These are phyloP conservation scores for Aspergillus amoenus DNA, from an alignment of 2,329 filamentous ascomycete genomes.

Conservation along the genomic window DNA sequence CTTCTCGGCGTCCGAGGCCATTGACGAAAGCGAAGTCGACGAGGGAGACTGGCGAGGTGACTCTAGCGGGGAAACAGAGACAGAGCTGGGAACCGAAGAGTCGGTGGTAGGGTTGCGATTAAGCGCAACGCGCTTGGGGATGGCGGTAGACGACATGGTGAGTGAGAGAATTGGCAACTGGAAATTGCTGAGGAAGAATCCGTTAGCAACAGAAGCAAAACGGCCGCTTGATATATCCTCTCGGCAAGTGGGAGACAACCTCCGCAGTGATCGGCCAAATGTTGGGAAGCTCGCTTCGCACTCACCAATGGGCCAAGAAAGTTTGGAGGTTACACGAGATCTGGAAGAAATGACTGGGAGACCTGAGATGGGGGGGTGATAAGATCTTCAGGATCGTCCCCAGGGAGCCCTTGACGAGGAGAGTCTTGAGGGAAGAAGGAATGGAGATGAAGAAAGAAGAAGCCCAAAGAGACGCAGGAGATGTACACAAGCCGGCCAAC, in stretches of 20 bases:
- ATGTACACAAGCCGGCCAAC: background rate
- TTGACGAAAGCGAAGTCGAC: conserved; percentile 86
- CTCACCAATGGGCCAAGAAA: conserved; percentile 12
- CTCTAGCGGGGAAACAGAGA: conserved; percentile 56
- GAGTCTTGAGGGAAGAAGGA: conserved; percentile 5
- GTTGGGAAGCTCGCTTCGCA: background rate
- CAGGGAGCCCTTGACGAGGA: conserved; percentile 7
- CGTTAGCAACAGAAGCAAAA: background rate
- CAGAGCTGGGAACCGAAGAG: conserved; percentile 56
- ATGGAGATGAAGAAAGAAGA: conserved; percentile 10
- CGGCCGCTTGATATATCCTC: background rate
- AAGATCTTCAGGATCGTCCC: conserved; percentile 14
- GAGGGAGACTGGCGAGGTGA: conserved; percentile 68
- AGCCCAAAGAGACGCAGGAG: conserved; percentile 5
- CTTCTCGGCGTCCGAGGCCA: conserved; percentile 67
- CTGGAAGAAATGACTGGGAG: conserved; percentile 1
- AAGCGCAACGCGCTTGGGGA: conserved; percentile 49
- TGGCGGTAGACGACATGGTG: conserved; percentile 52
- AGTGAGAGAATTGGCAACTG: background rate
- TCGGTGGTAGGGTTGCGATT: conserved; percentile 55
- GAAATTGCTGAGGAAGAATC: background rate
- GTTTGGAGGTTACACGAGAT: conserved; percentile 3
- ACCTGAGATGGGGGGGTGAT: conserved; percentile 11
- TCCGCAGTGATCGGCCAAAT: background rate
- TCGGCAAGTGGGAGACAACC: background rate